phyloP scores from a whole-genome alignment of 352 stramenopile species.

The Achlya hypogyna region DNA sequence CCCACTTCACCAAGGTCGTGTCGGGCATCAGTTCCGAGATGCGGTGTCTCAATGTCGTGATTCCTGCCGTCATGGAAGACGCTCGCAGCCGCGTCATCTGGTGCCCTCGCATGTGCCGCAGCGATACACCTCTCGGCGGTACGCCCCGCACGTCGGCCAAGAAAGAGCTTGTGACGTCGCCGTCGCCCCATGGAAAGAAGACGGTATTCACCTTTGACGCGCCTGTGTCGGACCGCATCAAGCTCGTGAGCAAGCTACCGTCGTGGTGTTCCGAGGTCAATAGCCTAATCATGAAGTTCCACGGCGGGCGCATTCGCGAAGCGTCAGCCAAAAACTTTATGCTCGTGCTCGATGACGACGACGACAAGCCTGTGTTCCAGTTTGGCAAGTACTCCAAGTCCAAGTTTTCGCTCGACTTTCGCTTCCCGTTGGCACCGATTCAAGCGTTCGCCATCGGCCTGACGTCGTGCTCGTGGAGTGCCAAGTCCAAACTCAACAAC shows the following conservation, averaged over 20 bases:
- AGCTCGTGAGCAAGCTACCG: conserved; percentile 75
- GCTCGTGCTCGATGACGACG: conserved; percentile 70
- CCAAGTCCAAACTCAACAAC: conserved; percentile 23
- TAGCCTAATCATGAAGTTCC: conserved; percentile 85
- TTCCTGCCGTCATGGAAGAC: conserved; percentile 77
- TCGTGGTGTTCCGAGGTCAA: conserved; percentile 83
- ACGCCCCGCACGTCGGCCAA: conserved; percentile 47
- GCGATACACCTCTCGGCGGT: conserved; percentile 44
- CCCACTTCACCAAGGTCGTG: conserved; percentile 72
- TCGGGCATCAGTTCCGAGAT: conserved; percentile 69
- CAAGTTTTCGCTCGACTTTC: conserved; percentile 83
- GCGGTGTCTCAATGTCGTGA: conserved; percentile 68
- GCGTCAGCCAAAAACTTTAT: conserved; percentile 88
- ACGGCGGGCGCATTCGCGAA: conserved; percentile 74
- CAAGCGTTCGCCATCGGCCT: conserved; percentile 82
- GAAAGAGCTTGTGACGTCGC: conserved; percentile 53
- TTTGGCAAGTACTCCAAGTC: conserved; percentile 84
- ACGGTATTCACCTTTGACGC: conserved; percentile 70
- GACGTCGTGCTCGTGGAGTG: conserved; percentile 65
- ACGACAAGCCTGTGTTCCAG: conserved; percentile 65
- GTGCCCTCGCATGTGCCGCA: conserved; percentile 64
- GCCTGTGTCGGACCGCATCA: conserved; percentile 59
- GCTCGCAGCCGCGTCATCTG: conserved; percentile 69
- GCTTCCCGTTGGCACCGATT: conserved; percentile 71
- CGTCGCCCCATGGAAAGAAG: conserved; percentile 52